Evolutionary conservation across 2,329 filamentous ascomycete genomes (phyloP), one percentile per base, ranked within the genome.

Genomic region (Phaeosphaeriaceae sp.): DNA sequence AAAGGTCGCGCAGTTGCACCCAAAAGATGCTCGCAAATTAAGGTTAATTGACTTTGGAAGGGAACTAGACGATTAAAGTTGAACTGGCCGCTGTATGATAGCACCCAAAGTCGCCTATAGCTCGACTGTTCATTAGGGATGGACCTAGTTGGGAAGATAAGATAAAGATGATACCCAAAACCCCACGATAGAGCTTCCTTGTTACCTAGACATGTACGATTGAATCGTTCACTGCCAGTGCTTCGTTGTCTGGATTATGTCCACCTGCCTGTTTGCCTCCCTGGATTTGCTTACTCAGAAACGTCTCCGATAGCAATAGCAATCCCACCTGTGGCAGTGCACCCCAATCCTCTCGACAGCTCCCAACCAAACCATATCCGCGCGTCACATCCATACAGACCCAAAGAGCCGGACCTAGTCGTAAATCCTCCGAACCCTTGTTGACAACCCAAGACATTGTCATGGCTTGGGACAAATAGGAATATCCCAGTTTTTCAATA

Each of bases 1-100:
- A 9, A 83, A 81, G 61, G 76, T 83, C 47, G 81, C 81, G 12
- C 80, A 83, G 51, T 82, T 81, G 41, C 79, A 83, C 62, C 79
- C 80, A 1, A 78, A 77, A 49, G 80, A 83, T 68, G 81, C 81
- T 13, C 71, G 72, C 50, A 77, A 76, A 52, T 57, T 83, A 51
- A 75, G 80, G 26, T 62, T 83, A 55, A 78, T 83, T 52, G 80
- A 83, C 63, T 82, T 83, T 68, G 79, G 78, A 23, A 58, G 67
- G 26, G 72, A 71, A 47, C 48, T 76, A 48, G 72, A 75, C 46
- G 70, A 71, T 30, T 73, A 50, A 69, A 17, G 23, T 16, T 4
- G 20, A 16, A n/a, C 8, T 13, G 34, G 16, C 26, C 8, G 8
- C 15, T 26, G 2, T 4, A 44, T 32, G 18, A 28, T 9, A 12